These are phyloP conservation scores for Paraleonurus japonicus DNA, from an alignment of 257 asterid genomes.

Conservation along the genomic window DNA sequence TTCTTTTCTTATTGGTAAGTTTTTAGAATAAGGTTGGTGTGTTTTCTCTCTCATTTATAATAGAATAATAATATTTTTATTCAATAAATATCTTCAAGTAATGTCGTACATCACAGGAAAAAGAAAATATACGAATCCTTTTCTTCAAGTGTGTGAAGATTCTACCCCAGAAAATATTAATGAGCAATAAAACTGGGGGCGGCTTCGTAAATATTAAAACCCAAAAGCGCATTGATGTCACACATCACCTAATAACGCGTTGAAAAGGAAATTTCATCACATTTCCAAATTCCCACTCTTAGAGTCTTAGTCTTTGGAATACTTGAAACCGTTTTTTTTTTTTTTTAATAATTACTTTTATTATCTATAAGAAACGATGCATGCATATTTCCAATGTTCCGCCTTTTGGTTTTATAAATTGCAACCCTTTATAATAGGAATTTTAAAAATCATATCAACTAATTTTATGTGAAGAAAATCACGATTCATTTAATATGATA, in stretches of 20 bases:
- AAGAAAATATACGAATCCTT: too few relatives aligned
- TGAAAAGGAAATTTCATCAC: constrained; percentile 5
- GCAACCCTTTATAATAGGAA: neutral
- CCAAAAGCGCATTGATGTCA: constrained; percentile 9
- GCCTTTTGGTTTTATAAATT: neutral
- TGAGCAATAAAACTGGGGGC: neutral
- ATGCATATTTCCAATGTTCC: neutral
- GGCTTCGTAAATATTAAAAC: constrained; percentile 1
- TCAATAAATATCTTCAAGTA: neutral
- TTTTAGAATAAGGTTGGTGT: too few relatives aligned
- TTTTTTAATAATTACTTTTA: neutral
- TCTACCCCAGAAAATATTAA: neutral
- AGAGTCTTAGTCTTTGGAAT: too few relatives aligned
- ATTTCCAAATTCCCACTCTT: neutral
- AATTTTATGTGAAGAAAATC: neutral
- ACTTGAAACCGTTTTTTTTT: neutral
- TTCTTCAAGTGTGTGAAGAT: neutral
- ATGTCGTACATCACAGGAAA: neutral
- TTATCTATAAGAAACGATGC: neutral
- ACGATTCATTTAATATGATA: neutral
- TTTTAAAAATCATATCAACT: neutral
- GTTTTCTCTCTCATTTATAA: too few relatives aligned
- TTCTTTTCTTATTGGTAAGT: too few relatives aligned
- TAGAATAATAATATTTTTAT: too few relatives aligned
- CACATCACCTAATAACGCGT: constrained; percentile 23